Conservation (phyloP, 768 basidiomycete genomes). For the Collybia nuda region DNA sequence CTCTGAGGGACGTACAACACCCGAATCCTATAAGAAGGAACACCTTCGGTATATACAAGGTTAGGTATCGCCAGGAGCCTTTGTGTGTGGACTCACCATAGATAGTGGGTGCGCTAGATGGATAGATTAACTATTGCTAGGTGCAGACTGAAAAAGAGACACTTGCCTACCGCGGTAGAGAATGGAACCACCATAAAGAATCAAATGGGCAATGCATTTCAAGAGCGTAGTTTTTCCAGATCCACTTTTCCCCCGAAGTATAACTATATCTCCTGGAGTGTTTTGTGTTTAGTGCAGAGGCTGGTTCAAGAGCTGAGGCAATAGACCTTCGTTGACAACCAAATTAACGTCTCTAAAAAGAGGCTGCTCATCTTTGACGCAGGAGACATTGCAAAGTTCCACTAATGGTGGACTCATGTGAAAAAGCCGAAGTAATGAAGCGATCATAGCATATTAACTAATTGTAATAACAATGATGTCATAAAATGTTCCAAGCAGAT, state of each 20-base stretch:
- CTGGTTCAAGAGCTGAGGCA: neutral
- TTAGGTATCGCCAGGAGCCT: no score
- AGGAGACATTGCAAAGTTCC: slow-evolving; percentile 52
- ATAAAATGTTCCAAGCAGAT: neutral
- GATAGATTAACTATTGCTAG: neutral
- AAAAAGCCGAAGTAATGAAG: no score
- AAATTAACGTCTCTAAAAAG: slow-evolving; percentile 67
- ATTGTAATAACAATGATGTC: no score
- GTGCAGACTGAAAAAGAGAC: neutral
- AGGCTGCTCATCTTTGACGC: slow-evolving; percentile 41
- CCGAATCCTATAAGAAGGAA: slow-evolving; percentile 74
- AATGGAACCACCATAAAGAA: slow-evolving; percentile 66
- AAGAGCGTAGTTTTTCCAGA: slow-evolving; percentile 80
- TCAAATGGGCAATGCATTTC: slow-evolving; percentile 83
- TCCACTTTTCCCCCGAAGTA: slow-evolving; percentile 81
- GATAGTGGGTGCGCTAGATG: slow-evolving; percentile 45
- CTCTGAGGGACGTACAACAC: slow-evolving; percentile 89
- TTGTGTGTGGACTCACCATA: slow-evolving; percentile 34
- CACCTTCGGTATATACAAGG: slow-evolving; percentile 41
- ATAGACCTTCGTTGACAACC: slow-evolving; percentile 52
- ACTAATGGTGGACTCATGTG: slow-evolving; percentile 33
- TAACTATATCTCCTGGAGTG: slow-evolving; percentile 61
- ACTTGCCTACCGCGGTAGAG: slow-evolving; percentile 64
- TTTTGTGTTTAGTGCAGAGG: neutral
- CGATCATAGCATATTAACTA: no score